A percentile compares a stretch with the other conserved stretches of the same genome.
Conservation (phyloP, 768 basidiomycete genomes). For the Termitomyces sp. region DNA sequence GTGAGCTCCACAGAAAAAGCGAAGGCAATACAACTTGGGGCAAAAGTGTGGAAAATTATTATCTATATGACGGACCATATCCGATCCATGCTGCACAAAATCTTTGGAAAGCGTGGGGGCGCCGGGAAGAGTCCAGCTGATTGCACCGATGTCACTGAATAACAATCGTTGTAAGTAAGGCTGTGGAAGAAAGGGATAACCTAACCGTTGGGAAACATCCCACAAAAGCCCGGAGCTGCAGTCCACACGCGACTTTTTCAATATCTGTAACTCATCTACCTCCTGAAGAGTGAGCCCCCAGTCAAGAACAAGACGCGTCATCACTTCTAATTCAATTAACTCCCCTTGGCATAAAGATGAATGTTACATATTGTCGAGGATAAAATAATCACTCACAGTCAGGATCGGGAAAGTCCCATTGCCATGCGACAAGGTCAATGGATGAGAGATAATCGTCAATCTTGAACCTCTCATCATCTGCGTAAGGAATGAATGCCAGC, state of each 20-base stretch:
- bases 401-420: conserved; percentile 38
- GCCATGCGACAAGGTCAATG: conserved; percentile 30
- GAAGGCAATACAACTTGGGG: conserved; percentile 41
- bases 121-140: conserved; percentile 30
- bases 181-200: background rate
- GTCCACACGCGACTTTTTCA: conserved; percentile 18
- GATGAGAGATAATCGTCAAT: conserved; percentile 20
- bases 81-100: conserved; percentile 15
- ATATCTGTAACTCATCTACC: conserved; percentile 32
- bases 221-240: conserved; percentile 38
- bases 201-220: conserved; percentile 40
- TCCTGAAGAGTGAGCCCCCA: conserved; percentile 27
- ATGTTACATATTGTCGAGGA: background rate
- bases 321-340: conserved; percentile 43
- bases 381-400: conserved; percentile 37
- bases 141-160: conserved; percentile 35
- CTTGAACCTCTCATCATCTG: conserved; percentile 41
- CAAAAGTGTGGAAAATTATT: conserved; percentile 37
- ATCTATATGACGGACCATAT: conserved; percentile 30
- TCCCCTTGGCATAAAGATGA: conserved; percentile 40
- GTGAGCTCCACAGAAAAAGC: conserved; percentile 37
- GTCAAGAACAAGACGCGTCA: conserved; percentile 30
- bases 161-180: background rate
- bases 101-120: conserved; percentile 6
- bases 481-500: conserved; percentile 39